Percentiles rank a stretch among this genome's conserved stretches.
Evolutionary conservation across 2,329 filamentous ascomycete genomes (phyloP).

Genomic region (Ustulina deusta): DNA sequence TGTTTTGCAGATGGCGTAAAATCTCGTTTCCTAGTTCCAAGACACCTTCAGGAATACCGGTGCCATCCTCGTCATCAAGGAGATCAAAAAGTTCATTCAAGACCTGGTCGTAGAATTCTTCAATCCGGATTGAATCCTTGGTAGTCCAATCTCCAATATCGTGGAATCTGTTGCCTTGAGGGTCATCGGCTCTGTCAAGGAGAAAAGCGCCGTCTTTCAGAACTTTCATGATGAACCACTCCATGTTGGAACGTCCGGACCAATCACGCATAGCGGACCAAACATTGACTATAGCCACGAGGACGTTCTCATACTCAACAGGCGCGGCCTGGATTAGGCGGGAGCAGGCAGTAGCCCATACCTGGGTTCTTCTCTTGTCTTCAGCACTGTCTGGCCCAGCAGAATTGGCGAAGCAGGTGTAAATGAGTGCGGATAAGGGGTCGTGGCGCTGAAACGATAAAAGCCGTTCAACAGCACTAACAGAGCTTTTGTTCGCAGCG

Average conservation of each 20-base stretch:
- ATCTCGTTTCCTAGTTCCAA: slow-evolving; percentile 88
- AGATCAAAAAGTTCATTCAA: slow-evolving; percentile 86
- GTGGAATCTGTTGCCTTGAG: slow-evolving; percentile 73
- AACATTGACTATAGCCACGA: slow-evolving; percentile 86
- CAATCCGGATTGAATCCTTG: slow-evolving; percentile 83
- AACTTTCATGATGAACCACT: slow-evolving; percentile 94
- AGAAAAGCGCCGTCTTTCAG: slow-evolving; percentile 93
- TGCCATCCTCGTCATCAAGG: slow-evolving; percentile 84
- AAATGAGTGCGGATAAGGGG: slow-evolving; percentile 84
- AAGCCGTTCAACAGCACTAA: slow-evolving; percentile 81
- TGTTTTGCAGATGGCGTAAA: slow-evolving; percentile 78
- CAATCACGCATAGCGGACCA: slow-evolving; percentile 90
- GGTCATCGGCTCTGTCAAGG: slow-evolving; percentile 85
- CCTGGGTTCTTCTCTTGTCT: slow-evolving; percentile 80
- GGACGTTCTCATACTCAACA: slow-evolving; percentile 65
- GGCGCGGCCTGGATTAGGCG: slow-evolving; percentile 79
- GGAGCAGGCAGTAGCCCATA: slow-evolving; percentile 90
- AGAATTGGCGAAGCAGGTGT: slow-evolving; percentile 90
- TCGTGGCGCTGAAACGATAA: slow-evolving; percentile 91
- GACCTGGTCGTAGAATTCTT: slow-evolving; percentile 88
- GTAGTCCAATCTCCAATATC: slow-evolving; percentile 79
- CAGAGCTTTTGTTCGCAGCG: slow-evolving; percentile 60
- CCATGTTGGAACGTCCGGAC: slow-evolving; percentile 89
- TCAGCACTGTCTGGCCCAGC: slow-evolving; percentile 84
- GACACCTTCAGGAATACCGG: slow-evolving; percentile 87